Conservation (phyloP, 2,329 filamentous ascomycete genomes). For the Tolypocladium ovalisporum region DNA sequence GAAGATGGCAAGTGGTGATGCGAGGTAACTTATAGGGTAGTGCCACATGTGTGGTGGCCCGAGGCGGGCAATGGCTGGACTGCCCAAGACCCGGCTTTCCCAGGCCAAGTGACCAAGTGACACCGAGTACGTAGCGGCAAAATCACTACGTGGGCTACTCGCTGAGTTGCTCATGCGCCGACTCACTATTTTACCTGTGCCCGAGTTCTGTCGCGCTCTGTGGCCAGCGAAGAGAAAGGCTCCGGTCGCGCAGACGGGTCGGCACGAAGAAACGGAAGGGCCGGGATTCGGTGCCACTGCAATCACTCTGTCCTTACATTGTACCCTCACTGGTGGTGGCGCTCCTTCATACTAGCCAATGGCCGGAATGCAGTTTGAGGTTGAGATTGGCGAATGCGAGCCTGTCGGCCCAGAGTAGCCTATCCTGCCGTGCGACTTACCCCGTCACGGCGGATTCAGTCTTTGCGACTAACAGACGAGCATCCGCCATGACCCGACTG, state of each 20-base stretch:
- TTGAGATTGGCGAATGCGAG: background rate
- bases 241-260: background rate
- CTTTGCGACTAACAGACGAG: background rate
- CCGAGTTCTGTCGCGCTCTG: background rate
- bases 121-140: background rate
- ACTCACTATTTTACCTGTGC: background rate
- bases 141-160: background rate
- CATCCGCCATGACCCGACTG: background rate
- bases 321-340: background rate
- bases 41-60: background rate
- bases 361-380: background rate
- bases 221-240: background rate
- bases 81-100: too few relatives aligned
- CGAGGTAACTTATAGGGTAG: background rate
- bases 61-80: background rate
- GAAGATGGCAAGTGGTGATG: background rate
- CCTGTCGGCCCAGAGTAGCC: background rate
- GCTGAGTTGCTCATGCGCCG: background rate
- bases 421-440: background rate
- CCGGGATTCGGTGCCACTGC: background rate
- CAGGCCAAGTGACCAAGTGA: too few relatives aligned
- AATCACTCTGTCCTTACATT: background rate
- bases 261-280: background rate
- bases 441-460: background rate
- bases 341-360: background rate